Evolutionary conservation across 1,284 basidiomycete genomes (phyloP).

Genomic region (Ganoderma multipileum): DNA sequence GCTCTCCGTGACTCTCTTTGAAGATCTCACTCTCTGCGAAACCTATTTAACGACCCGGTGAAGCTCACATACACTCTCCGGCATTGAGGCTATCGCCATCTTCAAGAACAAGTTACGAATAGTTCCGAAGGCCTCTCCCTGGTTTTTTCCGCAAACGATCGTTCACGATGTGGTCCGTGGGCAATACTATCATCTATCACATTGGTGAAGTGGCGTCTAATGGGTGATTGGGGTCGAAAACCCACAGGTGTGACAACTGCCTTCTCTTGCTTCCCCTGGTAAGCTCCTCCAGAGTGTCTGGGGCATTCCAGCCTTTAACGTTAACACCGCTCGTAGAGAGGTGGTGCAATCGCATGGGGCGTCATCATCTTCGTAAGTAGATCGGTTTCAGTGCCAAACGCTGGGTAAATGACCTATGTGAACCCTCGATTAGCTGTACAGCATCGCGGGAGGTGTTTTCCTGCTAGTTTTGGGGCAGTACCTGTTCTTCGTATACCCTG

Average conservation of each 20-base stretch:
- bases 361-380: slow-evolving; percentile 64
- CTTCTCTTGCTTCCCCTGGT: slow-evolving; percentile 72
- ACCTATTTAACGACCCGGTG: slow-evolving; percentile 18
- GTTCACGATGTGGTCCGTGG: slow-evolving; percentile 39
- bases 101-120: slow-evolving; percentile 28
- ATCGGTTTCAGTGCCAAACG: background rate
- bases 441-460: slow-evolving; percentile 72
- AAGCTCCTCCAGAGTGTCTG: slow-evolving; percentile 32
- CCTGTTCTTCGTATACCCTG: slow-evolving; percentile 73
- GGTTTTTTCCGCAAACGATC: slow-evolving; percentile 27
- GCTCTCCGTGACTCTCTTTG: slow-evolving; percentile 29
- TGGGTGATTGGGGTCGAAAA: slow-evolving; percentile 6
- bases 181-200: background rate
- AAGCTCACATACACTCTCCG: slow-evolving; percentile 4
- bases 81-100: slow-evolving; percentile 31
- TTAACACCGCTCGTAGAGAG: slow-evolving; percentile 50
- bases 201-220: background rate
- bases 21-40: slow-evolving; percentile 25
- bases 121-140: slow-evolving; percentile 22
- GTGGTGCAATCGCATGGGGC: slow-evolving; percentile 79
- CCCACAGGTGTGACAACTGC: slow-evolving; percentile 74
- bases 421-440: slow-evolving; percentile 58
- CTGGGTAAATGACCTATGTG: slow-evolving; percentile 17
- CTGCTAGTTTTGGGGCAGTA: slow-evolving; percentile 71
- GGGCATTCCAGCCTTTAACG: background rate